A percentile compares a stretch with the other conserved stretches of the same genome.
Evolutionary conservation across 371 early-diverging fungal genomes (phyloP).

Genomic region (Polyrhizophydium stewartii): DNA sequence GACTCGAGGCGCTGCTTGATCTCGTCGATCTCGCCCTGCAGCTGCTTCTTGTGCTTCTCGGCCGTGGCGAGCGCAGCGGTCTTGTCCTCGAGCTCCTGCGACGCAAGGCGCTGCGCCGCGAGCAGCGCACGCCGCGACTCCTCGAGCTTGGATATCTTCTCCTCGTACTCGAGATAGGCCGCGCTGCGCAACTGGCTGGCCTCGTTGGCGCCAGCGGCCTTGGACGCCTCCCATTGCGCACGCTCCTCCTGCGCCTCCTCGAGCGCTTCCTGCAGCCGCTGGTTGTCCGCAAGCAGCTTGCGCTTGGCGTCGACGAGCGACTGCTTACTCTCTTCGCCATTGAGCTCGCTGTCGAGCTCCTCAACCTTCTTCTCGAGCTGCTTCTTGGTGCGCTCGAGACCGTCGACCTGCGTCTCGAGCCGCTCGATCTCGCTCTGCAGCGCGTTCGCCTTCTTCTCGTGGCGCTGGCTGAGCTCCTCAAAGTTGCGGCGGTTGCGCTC

Average conservation of each 20-base stretch:
- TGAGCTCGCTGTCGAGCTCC: slow-evolving; percentile 58
- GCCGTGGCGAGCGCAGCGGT: slow-evolving; percentile 57
- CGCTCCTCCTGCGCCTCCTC: slow-evolving; percentile 59
- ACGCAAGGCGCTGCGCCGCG: slow-evolving; percentile 63
- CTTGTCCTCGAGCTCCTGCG: slow-evolving; percentile 73
- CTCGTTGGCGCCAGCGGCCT: slow-evolving; percentile 38
- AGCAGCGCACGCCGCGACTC: slow-evolving; percentile 71
- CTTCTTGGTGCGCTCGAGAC: slow-evolving; percentile 53
- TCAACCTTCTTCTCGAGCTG: slow-evolving; percentile 64
- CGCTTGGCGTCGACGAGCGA: slow-evolving; percentile 50
- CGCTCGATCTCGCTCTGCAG: slow-evolving; percentile 64
- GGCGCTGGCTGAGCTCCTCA: slow-evolving; percentile 68
- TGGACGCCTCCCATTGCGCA: slow-evolving; percentile 42
- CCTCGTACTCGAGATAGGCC: slow-evolving; percentile 59
- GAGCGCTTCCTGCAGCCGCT: slow-evolving; percentile 54
- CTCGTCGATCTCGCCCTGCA: slow-evolving; percentile 69
- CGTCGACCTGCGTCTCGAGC: slow-evolving; percentile 59
- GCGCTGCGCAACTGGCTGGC: slow-evolving; percentile 50
- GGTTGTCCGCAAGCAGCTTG: slow-evolving; percentile 61
- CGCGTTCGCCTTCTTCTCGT: slow-evolving; percentile 70
- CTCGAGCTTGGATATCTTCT: slow-evolving; percentile 67
- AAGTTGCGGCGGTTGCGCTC: slow-evolving; percentile 61
- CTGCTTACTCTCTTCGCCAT: slow-evolving; percentile 54
- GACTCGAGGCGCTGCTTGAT: slow-evolving; percentile 56
- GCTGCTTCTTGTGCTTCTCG: slow-evolving; percentile 52